These are phyloP conservation scores for Vigna trinervia DNA, from an alignment of 306 rosid genomes.

Conservation along the genomic window DNA sequence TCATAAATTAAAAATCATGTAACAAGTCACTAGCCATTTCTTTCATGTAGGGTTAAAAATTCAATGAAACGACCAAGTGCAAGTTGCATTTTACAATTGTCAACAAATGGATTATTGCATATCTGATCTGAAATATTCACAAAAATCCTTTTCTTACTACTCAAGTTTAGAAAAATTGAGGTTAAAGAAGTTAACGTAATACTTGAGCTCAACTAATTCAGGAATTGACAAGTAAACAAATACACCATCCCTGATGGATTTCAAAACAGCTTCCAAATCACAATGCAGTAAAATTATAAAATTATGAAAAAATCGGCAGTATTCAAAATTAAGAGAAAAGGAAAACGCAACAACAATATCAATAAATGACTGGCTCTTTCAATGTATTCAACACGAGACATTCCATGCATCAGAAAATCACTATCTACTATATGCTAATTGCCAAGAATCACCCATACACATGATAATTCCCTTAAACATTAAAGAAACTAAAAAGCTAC, in stretches of 20 bases:
- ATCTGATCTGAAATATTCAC: no score
- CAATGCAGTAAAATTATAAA: not conserved
- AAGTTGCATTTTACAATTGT: not conserved
- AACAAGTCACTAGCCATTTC: not conserved
- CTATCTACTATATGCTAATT: not conserved
- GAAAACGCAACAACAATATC: not conserved
- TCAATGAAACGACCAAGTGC: not conserved
- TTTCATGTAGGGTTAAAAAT: not conserved
- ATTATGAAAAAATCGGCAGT: not conserved
- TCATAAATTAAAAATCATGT: not conserved
- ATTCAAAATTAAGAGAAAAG: not conserved
- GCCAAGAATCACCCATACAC: no score
- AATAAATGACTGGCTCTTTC: not conserved
- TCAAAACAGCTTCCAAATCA: slow-evolving; percentile 5
- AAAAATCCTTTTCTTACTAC: not conserved
- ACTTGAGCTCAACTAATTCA: no score
- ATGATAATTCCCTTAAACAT: no score
- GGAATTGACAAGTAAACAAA: not conserved
- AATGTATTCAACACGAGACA: not conserved
- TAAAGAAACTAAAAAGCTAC: no score
- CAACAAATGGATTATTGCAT: not conserved
- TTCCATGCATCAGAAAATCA: not conserved
- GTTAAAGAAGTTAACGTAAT: not conserved
- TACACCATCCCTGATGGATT: slow-evolving; percentile 1
- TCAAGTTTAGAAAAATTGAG: not conserved